Evolutionary conservation across 2,329 filamentous ascomycete species (phyloP).

Genomic region (Dendryphion nanum): DNA sequence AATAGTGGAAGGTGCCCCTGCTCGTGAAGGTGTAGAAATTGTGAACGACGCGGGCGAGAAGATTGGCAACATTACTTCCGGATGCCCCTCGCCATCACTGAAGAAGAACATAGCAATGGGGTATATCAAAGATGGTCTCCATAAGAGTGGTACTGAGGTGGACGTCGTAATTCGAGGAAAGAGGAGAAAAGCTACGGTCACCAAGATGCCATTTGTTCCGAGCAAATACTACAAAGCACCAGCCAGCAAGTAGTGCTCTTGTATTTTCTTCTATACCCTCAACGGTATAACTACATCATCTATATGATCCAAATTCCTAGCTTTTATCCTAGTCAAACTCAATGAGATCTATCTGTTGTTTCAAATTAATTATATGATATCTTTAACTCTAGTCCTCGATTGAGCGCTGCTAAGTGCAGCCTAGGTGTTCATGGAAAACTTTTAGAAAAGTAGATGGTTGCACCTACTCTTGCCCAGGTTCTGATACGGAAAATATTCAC

Average conservation of each 20-base stretch:
- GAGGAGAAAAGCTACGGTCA: conserved; percentile 69
- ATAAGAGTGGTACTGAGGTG: conserved; percentile 82
- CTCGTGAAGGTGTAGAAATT: conserved; percentile 83
- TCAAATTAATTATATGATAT: too few species aligned
- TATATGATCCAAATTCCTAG: too few species aligned
- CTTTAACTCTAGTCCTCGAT: too few species aligned
- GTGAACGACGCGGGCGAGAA: conserved; percentile 62
- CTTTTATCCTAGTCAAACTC: too few species aligned
- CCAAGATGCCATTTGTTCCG: conserved; percentile 86
- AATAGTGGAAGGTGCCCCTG: conserved; percentile 79
- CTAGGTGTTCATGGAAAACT: too few species aligned
- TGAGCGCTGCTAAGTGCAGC: too few species aligned
- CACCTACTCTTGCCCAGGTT: too few species aligned
- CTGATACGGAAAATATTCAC: too few species aligned
- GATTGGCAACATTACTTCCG: conserved; percentile 82
- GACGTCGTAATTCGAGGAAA: conserved; percentile 75
- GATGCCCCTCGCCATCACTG: conserved; percentile 82
- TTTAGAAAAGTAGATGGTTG: too few species aligned
- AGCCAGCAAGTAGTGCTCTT: conserved; percentile 1
- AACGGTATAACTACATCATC: too few species aligned
- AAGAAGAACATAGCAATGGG: conserved; percentile 96
- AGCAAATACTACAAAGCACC: conserved; percentile 65
- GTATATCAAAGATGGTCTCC: conserved; percentile 76
- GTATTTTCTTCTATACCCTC: not conserved
- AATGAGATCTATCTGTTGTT: too few species aligned